A percentile compares a stretch with the other conserved stretches of the same genome.
Conservation (phyloP, 148 eudicot species). For the Vaccinium vitisidaea region DNA sequence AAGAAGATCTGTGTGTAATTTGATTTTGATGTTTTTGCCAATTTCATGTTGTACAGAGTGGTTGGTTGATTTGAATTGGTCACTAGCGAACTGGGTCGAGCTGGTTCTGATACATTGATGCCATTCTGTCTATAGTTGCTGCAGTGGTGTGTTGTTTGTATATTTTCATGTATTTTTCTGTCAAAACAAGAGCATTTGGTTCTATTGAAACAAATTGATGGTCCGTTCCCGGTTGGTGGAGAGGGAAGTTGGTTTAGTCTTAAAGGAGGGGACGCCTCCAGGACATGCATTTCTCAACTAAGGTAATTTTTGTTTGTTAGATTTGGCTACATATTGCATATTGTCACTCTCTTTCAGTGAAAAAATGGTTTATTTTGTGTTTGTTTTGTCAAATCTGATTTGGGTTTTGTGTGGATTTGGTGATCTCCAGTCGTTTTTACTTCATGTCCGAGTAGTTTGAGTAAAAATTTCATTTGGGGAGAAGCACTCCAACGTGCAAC, state of each 20-base stretch:
- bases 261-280: not conserved
- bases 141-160: not conserved
- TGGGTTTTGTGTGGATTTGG: constrained; percentile 1
- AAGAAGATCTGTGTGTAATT: constrained; percentile 9
- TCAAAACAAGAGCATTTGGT: not conserved
- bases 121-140: constrained; percentile 1
- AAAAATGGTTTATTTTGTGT: not conserved
- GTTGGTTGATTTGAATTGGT: constrained; percentile 3
- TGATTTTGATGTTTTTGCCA: constrained; percentile 8
- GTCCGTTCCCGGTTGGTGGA: not conserved
- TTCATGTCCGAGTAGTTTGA: not conserved
- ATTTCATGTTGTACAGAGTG: constrained; percentile 7
- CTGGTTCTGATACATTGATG: not conserved
- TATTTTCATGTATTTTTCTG: not conserved
- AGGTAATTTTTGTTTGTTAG: not conserved
- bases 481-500: not conserved
- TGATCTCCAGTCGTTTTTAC: not conserved
- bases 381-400: not conserved
- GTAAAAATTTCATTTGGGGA: not conserved
- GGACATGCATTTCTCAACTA: not conserved
- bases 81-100: not conserved
- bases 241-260: constrained; percentile 15
- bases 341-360: not conserved
- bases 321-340: constrained; percentile 11
- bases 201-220: not conserved